These are phyloP conservation scores for Cutaneotrichosporon cavernicola DNA, from an alignment of 1,284 basidiomycete species.

Conservation along the genomic window DNA sequence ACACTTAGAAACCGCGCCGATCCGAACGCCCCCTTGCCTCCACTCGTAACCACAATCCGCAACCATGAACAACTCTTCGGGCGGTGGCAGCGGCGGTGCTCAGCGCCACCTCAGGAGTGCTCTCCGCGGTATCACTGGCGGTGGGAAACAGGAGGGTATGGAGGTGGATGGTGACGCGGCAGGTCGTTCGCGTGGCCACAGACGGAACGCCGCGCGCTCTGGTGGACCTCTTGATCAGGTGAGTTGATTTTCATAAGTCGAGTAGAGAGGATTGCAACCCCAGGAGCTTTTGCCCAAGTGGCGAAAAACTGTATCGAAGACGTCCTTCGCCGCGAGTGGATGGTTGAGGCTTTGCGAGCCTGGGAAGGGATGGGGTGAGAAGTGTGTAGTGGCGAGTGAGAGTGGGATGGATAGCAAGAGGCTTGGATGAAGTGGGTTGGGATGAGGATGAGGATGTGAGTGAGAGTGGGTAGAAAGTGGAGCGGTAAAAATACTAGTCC, in stretches of 20 bases:
- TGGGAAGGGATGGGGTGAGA: neutral
- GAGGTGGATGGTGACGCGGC: slow-evolving; percentile 36
- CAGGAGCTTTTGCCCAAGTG: neutral
- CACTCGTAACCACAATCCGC: neutral
- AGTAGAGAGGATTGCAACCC: slow-evolving; percentile 3
- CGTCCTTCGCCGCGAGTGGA: neutral
- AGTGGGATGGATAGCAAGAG: neutral
- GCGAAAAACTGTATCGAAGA: slow-evolving; percentile 1
- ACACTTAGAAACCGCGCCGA: neutral
- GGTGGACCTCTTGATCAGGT: slow-evolving; percentile 44
- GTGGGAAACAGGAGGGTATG: slow-evolving; percentile 31
- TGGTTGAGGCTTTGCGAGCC: neutral
- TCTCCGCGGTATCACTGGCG: slow-evolving; percentile 36
- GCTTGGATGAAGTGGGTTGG: no score
- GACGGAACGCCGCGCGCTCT: slow-evolving; percentile 24
- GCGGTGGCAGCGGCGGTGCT: slow-evolving; percentile 12
- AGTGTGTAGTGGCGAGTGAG: neutral
- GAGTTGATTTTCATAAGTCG: slow-evolving; percentile 25
- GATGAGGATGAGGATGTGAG: no score
- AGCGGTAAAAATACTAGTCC: no score
- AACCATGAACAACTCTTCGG: neutral
- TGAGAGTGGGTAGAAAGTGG: no score
- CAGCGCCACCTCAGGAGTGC: slow-evolving; percentile 25
- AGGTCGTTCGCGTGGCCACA: slow-evolving; percentile 26
- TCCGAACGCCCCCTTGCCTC: neutral